phyloP scores from a whole-genome alignment of 306 rosid genomes.

The Mimosa bimucronata region DNA sequence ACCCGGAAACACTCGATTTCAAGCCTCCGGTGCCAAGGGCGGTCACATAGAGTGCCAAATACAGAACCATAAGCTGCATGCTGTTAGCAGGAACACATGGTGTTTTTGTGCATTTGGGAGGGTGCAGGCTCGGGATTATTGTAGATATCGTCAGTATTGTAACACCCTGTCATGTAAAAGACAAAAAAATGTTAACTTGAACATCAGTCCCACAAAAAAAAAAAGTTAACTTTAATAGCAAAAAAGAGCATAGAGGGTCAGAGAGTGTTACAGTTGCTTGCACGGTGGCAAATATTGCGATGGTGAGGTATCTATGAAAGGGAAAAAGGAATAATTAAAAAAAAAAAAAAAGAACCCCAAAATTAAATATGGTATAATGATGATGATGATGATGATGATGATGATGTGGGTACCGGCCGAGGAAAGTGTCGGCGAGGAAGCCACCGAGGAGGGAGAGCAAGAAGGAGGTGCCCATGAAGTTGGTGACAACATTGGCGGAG shows the following conservation, averaged over 20 bases:
- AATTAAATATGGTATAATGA: no score
- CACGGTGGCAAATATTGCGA: constrained; percentile 77
- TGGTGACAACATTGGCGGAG: constrained; percentile 87
- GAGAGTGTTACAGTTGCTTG: constrained; percentile 76
- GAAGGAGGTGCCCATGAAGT: constrained; percentile 87
- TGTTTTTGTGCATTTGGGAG: constrained; percentile 56
- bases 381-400: not conserved
- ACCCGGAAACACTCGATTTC: constrained; percentile 85
- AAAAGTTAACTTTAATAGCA: not conserved
- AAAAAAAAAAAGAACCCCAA: not conserved
- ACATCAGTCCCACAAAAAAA: no score
- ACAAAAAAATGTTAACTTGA: not conserved
- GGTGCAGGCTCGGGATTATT: constrained; percentile 77
- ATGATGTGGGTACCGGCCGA: constrained; percentile 60
- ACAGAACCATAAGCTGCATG: constrained; percentile 56
- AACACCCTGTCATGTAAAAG: constrained; percentile 57
- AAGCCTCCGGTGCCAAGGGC: constrained; percentile 90
- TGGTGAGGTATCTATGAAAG: constrained; percentile 71
- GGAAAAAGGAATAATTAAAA: not conserved
- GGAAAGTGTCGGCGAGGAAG: constrained; percentile 83
- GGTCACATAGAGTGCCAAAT: constrained; percentile 67
- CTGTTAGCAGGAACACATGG: constrained; percentile 56
- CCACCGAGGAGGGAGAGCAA: constrained; percentile 95
- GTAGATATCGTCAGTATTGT: constrained; percentile 82
- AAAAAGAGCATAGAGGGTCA: not conserved